Conservation (phyloP, 169 alveolate genomes). For the Plasmodium gonderi region DNA sequence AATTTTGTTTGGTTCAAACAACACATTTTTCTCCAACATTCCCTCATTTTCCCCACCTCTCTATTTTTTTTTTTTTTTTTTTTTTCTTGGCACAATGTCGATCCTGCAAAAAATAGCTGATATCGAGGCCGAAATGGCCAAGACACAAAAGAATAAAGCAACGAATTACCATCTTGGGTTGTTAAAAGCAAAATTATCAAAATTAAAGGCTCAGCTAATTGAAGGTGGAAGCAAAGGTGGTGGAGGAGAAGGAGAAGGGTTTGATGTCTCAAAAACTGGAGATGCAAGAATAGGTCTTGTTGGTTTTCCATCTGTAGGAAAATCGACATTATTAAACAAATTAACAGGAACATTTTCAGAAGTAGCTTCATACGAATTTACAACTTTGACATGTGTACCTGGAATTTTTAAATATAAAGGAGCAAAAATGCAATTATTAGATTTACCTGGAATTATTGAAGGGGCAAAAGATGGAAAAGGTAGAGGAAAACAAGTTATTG, state of each 20-base stretch:
- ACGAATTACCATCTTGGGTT: conserved; percentile 98
- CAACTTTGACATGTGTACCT: conserved; percentile 99
- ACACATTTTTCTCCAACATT: too few relatives aligned
- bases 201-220: conserved; percentile 95
- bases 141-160: conserved; percentile 99
- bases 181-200: conserved; percentile 97
- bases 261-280: conserved; percentile 93
- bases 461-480: conserved; percentile 99
- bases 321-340: conserved; percentile 95
- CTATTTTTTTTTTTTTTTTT: not conserved
- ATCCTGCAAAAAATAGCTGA: conserved; percentile 94
- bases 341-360: conserved; percentile 97
- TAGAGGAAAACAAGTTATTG: conserved; percentile 98
- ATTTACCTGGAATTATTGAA: conserved; percentile 95
- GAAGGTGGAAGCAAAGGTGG: conserved; percentile 85
- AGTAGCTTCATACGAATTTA: conserved; percentile 99
- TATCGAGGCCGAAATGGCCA: conserved; percentile 98
- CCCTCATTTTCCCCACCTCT: not conserved
- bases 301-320: conserved; percentile 99
- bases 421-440: conserved; percentile 96
- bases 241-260: conserved; percentile 91
- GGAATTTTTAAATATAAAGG: conserved; percentile 95
- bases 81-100: conserved; percentile 84
- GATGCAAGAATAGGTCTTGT: conserved; percentile 99
- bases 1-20: too few relatives aligned